Evolutionary conservation across 176 grass and related monocot genomes (phyloP).

Genomic region (Rhynchospora pubera): DNA sequence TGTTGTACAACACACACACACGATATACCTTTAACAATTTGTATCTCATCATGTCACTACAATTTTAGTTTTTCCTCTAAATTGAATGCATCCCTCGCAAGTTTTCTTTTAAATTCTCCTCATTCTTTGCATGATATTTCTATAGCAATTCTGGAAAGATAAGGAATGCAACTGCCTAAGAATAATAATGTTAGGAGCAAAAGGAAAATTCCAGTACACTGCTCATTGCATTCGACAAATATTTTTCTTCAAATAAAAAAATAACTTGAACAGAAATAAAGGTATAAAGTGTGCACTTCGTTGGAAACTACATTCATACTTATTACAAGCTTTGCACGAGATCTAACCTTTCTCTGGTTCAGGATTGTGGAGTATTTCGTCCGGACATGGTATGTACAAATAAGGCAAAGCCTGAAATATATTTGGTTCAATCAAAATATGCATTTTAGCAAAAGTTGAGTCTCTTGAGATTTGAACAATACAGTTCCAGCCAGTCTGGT

Average conservation of each 20-base stretch:
- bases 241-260: neutral
- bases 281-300: neutral
- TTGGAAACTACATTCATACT: neutral
- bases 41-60: neutral
- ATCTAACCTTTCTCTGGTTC: constrained; percentile 30
- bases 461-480: neutral
- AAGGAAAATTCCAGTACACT: neutral
- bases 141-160: neutral
- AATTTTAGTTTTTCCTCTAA: neutral
- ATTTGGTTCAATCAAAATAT: constrained; percentile 20
- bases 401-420: constrained; percentile 52
- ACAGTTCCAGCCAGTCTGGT: neutral
- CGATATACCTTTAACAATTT: neutral
- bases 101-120: neutral
- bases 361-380: constrained; percentile 43
- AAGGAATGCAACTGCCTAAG: neutral
- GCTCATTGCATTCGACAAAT: neutral
- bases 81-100: neutral
- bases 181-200: neutral
- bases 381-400: constrained; percentile 58
- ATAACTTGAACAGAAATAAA: neutral
- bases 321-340: neutral
- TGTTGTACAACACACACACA: neutral
- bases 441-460: neutral
- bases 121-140: neutral